phyloP scores from a whole-genome alignment of 106 monocot species.

The Alisma plantagoaquatica region DNA sequence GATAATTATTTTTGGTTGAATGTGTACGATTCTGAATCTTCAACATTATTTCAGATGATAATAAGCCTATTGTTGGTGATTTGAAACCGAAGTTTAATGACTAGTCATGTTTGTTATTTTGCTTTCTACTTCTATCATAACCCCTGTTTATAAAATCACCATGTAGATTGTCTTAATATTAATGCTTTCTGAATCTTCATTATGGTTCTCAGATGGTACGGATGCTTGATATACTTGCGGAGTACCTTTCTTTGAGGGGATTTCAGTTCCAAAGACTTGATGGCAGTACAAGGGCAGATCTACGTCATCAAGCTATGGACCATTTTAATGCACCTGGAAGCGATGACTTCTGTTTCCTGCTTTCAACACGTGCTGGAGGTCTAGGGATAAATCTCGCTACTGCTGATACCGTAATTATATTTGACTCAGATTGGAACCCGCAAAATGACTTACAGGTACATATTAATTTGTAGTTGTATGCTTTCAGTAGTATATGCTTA shows the following conservation, averaged over 20 bases:
- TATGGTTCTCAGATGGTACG: constrained; percentile 99
- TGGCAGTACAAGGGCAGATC: constrained; percentile 96
- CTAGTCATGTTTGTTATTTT: too few species aligned
- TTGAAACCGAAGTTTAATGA: too few species aligned
- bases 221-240: constrained; percentile 98
- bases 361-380: constrained; percentile 98
- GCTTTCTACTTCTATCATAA: too few species aligned
- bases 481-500: neutral
- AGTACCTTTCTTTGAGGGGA: constrained; percentile 87
- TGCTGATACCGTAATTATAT: constrained; percentile 98
- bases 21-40: too few species aligned
- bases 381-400: constrained; percentile 99
- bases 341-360: constrained; percentile 98
- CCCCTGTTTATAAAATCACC: too few species aligned
- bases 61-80: too few species aligned
- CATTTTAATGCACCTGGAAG: constrained; percentile 98
- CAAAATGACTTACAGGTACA: constrained; percentile 97
- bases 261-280: constrained; percentile 99
- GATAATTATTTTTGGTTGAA: too few species aligned
- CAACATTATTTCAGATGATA: too few species aligned
- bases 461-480: neutral
- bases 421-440: constrained; percentile 99
- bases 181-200: too few species aligned
- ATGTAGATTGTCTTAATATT: too few species aligned
- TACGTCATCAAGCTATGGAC: constrained; percentile 98